Percentiles rank a stretch among this genome's conserved stretches.
Conservation (phyloP, 2,329 filamentous ascomycete species). For the Aspergillus melleus region DNA sequence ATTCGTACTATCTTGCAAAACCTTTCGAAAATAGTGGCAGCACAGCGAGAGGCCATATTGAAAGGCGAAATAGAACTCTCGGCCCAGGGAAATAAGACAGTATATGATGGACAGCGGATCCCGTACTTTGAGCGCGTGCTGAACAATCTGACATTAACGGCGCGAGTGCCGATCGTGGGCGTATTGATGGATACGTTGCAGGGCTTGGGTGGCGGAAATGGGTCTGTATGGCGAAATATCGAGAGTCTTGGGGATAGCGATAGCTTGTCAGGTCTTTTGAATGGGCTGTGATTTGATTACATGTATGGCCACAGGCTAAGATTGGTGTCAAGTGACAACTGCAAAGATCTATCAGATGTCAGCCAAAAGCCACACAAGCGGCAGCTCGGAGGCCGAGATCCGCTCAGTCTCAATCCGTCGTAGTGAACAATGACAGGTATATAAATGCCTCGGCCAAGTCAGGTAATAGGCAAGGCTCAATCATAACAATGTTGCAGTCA, state of each 20-base stretch:
- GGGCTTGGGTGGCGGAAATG: slow-evolving; percentile 3
- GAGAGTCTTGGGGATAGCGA: neutral
- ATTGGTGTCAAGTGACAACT: neutral
- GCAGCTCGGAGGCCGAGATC: neutral
- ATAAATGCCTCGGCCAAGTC: neutral
- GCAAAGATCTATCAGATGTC: neutral
- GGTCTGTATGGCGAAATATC: neutral
- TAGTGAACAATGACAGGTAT: neutral
- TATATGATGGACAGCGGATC: slow-evolving; percentile 47
- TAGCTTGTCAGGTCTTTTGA: neutral
- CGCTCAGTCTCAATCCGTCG: no score
- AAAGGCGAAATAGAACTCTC: slow-evolving; percentile 45
- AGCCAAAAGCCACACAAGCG: neutral
- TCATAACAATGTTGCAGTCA: neutral
- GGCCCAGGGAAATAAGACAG: slow-evolving; percentile 44
- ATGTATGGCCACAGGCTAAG: no score
- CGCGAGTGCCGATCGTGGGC: slow-evolving; percentile 41
- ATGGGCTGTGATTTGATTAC: neutral
- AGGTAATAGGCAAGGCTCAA: neutral
- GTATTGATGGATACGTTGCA: slow-evolving; percentile 34
- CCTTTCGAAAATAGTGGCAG: slow-evolving; percentile 40
- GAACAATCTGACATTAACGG: slow-evolving; percentile 39
- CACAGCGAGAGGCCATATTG: slow-evolving; percentile 38
- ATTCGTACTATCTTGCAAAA: slow-evolving; percentile 46
- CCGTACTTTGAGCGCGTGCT: slow-evolving; percentile 48